Evolutionary conservation across 305 asterid species (phyloP), one percentile per base, ranked within the genome.

Genomic region (Fraxinus baroniana): DNA sequence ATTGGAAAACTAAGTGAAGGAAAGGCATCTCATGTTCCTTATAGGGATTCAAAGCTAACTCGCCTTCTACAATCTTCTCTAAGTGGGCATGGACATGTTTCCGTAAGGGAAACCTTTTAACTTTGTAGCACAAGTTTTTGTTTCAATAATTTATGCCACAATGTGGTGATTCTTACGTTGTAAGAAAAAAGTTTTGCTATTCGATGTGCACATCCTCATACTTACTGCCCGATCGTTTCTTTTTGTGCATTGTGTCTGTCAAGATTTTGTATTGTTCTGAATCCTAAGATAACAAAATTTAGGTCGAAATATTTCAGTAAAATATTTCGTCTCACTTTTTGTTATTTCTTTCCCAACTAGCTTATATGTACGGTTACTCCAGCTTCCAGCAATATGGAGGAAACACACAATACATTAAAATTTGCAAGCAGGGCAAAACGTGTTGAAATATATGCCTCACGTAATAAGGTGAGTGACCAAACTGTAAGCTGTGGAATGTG

Each of bases 1-100:
- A 97, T 97, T 84, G 99, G 98, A 81, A 97, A 97, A 87, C 93
- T 97, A 80, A 97, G 99, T 90, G 98, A 97, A 86, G 99, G 99
- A 81, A 97, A 90, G 90, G 91, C 98, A 75, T 88, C 96, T 72
- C 99, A 97, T 83, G 98, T 97, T 89, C 99, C 99, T 37, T 97
- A 91, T 84, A 90, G 98, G 81, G 98, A 97, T 91, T 97, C 99
- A 74, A 94, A 94, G 89, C 98, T 97, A 78, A 97, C 99, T 41
- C 95, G 99, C 78, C 91, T 97, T 82, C 89, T 94, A 76, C 99
- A 97, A 83, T 93, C 98, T 80, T 95, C 98, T 24, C 88, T 97
- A 76, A 92, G 98, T 89, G 99, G 98, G 83, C 98, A 93, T 82
- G 98, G 98, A 41, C 97, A 95, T 89, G 98, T 95, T 83, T 95